phyloP scores from a whole-genome alignment of 768 basidiomycete species.

The Xanthoconium stramineum region DNA sequence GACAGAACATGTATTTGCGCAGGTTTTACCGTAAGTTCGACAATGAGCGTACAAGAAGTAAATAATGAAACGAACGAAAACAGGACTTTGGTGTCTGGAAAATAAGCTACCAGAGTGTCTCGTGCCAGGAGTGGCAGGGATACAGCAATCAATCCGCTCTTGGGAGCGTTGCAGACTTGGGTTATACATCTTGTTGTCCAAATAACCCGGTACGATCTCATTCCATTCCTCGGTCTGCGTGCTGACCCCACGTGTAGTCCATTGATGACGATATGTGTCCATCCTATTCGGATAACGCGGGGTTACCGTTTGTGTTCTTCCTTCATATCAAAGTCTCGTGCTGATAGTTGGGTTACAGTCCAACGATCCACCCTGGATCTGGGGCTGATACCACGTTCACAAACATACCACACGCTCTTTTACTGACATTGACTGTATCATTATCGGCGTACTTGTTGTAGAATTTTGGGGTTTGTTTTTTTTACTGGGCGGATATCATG shows the following conservation, averaged over 20 bases:
- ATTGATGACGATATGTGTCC: slow-evolving; percentile 54
- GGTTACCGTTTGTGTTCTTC: slow-evolving; percentile 49
- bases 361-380: slow-evolving; percentile 29
- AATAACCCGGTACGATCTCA: slow-evolving; percentile 50
- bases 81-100: slow-evolving; percentile 91
- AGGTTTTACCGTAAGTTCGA: slow-evolving; percentile 39
- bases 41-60: neutral
- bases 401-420: slow-evolving; percentile 19
- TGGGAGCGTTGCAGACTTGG: slow-evolving; percentile 62
- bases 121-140: slow-evolving; percentile 69
- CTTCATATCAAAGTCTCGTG: neutral
- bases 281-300: slow-evolving; percentile 67
- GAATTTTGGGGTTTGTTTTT: slow-evolving; percentile 1
- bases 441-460: slow-evolving; percentile 19
- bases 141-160: slow-evolving; percentile 54
- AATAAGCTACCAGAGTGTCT: slow-evolving; percentile 62
- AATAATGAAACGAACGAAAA: neutral
- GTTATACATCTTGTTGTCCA: slow-evolving; percentile 68
- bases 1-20: slow-evolving; percentile 31
- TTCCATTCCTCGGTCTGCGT: neutral
- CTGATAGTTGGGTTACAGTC: slow-evolving; percentile 23
- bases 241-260: slow-evolving; percentile 12
- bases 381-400: slow-evolving; percentile 11
- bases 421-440: slow-evolving; percentile 15
- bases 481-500: neutral